A percentile compares a stretch with the other conserved stretches of the same genome.
Conservation (phyloP, 1,284 basidiomycete genomes). For the Fomitopsis pinicola region DNA sequence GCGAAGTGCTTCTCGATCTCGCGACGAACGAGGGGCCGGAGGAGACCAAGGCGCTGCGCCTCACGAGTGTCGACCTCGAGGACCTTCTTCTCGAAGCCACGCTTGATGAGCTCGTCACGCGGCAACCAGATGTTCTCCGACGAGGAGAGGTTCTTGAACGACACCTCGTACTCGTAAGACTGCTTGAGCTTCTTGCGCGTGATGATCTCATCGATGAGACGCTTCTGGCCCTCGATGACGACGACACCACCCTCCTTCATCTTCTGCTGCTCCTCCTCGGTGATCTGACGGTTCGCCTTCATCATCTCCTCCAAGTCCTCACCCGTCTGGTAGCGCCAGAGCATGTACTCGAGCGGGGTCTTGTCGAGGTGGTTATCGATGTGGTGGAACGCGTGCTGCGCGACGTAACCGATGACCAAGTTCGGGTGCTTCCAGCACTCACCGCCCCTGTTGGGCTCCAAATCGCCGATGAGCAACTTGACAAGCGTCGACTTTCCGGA, state of each 20-base stretch:
- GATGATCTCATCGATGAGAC: constrained; percentile 89
- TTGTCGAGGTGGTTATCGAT: constrained; percentile 98
- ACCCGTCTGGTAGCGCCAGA: constrained; percentile 99
- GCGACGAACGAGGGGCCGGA: constrained; percentile 93
- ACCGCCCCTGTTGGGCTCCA: constrained; percentile 94
- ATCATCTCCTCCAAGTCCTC: constrained; percentile 96
- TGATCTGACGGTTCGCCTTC: constrained; percentile 87
- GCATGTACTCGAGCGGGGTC: constrained; percentile 97
- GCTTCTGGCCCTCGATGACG: constrained; percentile 92
- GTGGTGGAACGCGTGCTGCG: constrained; percentile 99
- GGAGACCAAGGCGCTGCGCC: constrained; percentile 93
- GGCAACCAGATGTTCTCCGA: constrained; percentile 97
- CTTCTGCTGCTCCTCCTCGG: constrained; percentile 88
- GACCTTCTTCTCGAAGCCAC: constrained; percentile 99
- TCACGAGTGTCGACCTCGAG: constrained; percentile 96
- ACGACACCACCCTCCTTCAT: constrained; percentile 93
- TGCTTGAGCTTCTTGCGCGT: constrained; percentile 98
- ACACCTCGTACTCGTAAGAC: constrained; percentile 96
- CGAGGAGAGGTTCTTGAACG: constrained; percentile 88
- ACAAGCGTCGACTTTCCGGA: constrained; percentile 98
- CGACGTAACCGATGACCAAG: constrained; percentile 98
- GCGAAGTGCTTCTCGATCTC: constrained; percentile 98
- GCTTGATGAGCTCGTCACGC: constrained; percentile 94
- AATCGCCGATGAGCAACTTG: constrained; percentile 97
- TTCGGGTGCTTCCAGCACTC: constrained; percentile 99